Percentiles rank a stretch among this genome's conserved stretches.
These are phyloP conservation scores for Schizosaccharomyces osmophilus DNA, from an alignment of 805 yeast genomes.

Conservation along the genomic window DNA sequence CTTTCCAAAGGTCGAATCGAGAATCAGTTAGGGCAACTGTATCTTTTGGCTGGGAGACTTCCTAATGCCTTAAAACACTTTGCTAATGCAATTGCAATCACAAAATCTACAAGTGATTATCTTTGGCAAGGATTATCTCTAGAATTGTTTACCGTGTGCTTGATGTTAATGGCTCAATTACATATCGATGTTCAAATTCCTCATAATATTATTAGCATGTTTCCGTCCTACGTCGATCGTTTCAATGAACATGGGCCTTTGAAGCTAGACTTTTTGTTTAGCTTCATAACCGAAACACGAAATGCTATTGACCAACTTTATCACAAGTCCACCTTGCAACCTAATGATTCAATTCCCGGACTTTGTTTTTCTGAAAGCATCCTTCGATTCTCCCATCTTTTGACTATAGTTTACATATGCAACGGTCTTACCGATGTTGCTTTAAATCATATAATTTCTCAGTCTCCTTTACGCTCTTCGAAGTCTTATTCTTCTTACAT, in stretches of 20 bases:
- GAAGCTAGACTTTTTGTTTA: conserved; percentile 5
- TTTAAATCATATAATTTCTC: neutral
- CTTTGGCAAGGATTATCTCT: conserved; percentile 75
- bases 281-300: conserved; percentile 8
- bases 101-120: conserved; percentile 43
- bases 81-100: conserved; percentile 39
- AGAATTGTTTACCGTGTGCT: conserved; percentile 53
- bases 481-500: neutral
- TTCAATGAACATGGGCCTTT: conserved; percentile 2
- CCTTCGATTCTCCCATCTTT: conserved; percentile 35
- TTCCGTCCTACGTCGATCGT: conserved; percentile 1
- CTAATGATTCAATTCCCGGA: conserved; percentile 62
- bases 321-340: conserved; percentile 27
- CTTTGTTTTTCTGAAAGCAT: conserved; percentile 51
- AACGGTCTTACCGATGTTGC: conserved; percentile 19
- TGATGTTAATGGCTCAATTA: conserved; percentile 33
- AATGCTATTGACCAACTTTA: conserved; percentile 13
- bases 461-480: neutral
- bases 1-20: conserved; percentile 46
- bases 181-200: conserved; percentile 23
- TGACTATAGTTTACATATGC: conserved; percentile 27
- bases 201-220: conserved; percentile 8
- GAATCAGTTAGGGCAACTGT: conserved; percentile 54
- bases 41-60: conserved; percentile 56
- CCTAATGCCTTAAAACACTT: conserved; percentile 46